Base-by-base conservation (phyloP, 306 rosid genomes). In the Potentilla sterilis region DNA sequence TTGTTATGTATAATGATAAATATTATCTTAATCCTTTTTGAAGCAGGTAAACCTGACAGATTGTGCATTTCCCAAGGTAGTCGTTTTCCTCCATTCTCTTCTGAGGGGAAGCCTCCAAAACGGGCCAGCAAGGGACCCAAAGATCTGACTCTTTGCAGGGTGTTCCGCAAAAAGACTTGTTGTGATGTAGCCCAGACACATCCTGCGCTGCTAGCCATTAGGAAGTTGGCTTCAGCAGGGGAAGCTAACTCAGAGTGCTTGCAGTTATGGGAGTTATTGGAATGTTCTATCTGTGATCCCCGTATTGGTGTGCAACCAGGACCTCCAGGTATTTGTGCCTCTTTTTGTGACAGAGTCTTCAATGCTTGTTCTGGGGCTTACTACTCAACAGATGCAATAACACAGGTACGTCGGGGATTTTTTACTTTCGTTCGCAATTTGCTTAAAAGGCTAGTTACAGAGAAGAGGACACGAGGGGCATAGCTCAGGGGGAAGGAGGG, bases 231-330 rank as follows among this genome's bases (percentile, higher is more conserved):
- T 78, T 90, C 96, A 49, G 67, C 89, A 1, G 98, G 98, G 73
- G 98, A 95, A 79, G 97, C 89, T 77, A 84, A 77, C 77, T 84
- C 72, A 43, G 97, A 95, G 52, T 95, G 98, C 84, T 80, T 95
- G 96, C 83, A 90, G 38, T 84, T 95, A 71, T 95, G 96, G 96
- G 98, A 95, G 78, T 85, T 95, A 21, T 78, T 95, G 88, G 98
- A 95, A 80, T 95, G 98, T 68, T 86, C 97, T 40, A 85, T 94
- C 72, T 94, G 98, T 48, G 93, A 94, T 84, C 98, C 98, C 1
- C 88, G 13, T 6, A 87, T 92, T 52, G 96, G 98, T 24, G 83
- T 87, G 82, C 90, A 70, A 74, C 78, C 86, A 7, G 97, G 97
- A 71, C 98, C 98, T 76, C 98, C 98, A 48, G 72, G 75, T 42